Base-by-base conservation (phyloP, 352 stramenopile genomes). In the Globisporangium heterothallicum region DNA sequence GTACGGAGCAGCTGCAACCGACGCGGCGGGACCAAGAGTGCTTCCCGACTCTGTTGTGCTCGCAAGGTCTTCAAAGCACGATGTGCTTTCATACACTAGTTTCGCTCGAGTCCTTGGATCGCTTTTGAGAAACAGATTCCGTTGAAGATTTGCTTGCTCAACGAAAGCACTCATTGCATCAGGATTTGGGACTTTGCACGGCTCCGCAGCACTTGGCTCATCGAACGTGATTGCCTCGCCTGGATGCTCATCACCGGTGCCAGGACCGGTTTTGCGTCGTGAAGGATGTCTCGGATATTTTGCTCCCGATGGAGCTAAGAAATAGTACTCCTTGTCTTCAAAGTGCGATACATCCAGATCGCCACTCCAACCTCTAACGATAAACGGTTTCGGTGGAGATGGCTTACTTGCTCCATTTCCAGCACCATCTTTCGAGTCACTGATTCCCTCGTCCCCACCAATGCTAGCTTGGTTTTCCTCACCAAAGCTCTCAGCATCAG, bases 41-140 rank as follows among this genome's bases (percentile, higher is more conserved):
- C 19, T 57, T 32, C 10, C 29, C 32, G 47, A 29, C 1, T 22
- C 46, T 1, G 36, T 41, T 50, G 38, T 25, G 26, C 13, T 41
- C 6, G 24, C 58, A 42, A 43, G 42, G 3, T 35, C 42, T 18
- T 58, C 53, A 30, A 50, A 60, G 6, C 53, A 51, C 8, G 48
- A 60, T 14, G 47, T 53, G 36, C 78, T 80, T 43, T 85, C 65
- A 42, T 87, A 87, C n/a, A 85, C 73, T 22, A 81, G 59, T 45
- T 59, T 53, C 8, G 75, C 73, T 47, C 78, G 64, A 1, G 42
- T 41, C 25, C 53, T 42, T 7, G 58, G 48, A 49, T 86, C 70
- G n/a, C 40, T 49, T 14, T 58, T 48, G 16, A 84, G 32, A 53
- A 87, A 89, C n/a, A 53, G 51, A 0, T 59, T 35, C 16, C 63